Percentiles rank a stretch among this genome's conserved stretches.
Conservation (phyloP, 805 yeast genomes). For the Lipomyces sp. region DNA sequence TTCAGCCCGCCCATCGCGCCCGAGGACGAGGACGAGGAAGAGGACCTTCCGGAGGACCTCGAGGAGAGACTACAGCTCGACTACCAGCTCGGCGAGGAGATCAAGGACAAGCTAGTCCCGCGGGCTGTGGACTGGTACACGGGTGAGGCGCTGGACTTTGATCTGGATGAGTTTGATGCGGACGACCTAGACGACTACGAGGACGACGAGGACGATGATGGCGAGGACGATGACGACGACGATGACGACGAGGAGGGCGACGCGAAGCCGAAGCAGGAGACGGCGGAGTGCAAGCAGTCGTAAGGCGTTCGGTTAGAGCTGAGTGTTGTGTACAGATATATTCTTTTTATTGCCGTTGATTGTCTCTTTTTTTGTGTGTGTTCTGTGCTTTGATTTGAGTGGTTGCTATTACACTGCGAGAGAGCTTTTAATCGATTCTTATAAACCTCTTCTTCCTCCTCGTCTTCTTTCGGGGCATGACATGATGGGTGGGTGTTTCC, state of each 20-base stretch:
- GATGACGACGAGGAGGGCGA: constrained; percentile 42
- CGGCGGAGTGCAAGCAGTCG: constrained; percentile 60
- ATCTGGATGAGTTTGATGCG: constrained; percentile 55
- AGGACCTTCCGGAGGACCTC: constrained; percentile 56
- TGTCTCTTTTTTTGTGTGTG: not conserved
- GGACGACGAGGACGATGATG: constrained; percentile 58
- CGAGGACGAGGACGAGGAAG: constrained; percentile 52
- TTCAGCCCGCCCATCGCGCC: constrained; percentile 90
- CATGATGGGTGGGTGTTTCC: no score
- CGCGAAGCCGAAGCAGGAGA: constrained; percentile 47
- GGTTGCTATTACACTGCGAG: not conserved
- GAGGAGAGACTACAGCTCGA: constrained; percentile 86
- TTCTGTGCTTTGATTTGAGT: not conserved
- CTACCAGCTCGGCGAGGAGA: constrained; percentile 92
- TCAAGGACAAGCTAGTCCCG: constrained; percentile 92
- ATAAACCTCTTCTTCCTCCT: not conserved
- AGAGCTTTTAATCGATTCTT: not conserved
- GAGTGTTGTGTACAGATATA: not conserved
- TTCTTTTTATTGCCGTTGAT: no score
- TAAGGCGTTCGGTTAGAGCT: constrained; percentile 16
- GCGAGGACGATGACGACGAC: constrained; percentile 42
- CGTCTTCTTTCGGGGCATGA: not conserved
- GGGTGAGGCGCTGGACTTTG: constrained; percentile 88
- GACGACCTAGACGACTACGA: constrained; percentile 63
- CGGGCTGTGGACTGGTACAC: constrained; percentile 99